Base-by-base conservation (phyloP, 306 rosid genomes). In the Vicia faba region DNA sequence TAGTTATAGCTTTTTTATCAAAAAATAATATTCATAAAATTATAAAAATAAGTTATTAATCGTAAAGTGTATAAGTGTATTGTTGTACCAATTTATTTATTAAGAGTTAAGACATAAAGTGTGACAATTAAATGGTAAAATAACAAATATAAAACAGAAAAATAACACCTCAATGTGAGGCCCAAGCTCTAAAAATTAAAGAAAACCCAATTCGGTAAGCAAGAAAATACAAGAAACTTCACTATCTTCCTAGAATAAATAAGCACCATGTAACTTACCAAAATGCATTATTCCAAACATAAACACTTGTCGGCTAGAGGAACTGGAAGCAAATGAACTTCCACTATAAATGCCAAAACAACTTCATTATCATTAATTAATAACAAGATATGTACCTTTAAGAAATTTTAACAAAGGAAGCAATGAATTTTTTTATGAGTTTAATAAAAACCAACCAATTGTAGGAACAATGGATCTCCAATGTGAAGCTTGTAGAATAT, bases 391-490 rank as follows among this genome's bases (percentile, higher is more conserved):
- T 12, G 12, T 36, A 7, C 7, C 23, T n/a, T 31, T n/a, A 53
- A 31, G 8, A 66, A 40, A 51, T 14, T n/a, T n/a, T n/a, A n/a
- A n/a, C n/a, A n/a, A n/a, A n/a, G n/a, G n/a, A n/a, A n/a, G n/a
- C n/a, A n/a, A 44, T 25, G 5, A 16, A 70, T 12, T 48, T 4
- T 35, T n/a, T n/a, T n/a, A n/a, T n/a, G n/a, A n/a, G n/a, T n/a
- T n/a, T n/a, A 44, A 66, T 38, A 26, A 46, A 75, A 81, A n/a
- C 88, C 57, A 73, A 91, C 97, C 97, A 72, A 91, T 91, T 12
- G 97, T 91, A 72, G 97, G 97, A 61, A 91, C 95, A 64, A 96
- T 91, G 8, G 97, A 91, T 64, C 97, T 74, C 97, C 97, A 80
- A 91, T 86, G 74, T 91, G 97, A 25, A 91, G 95, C 85, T 91